phyloP scores from a whole-genome alignment of 352 stramenopile genomes.

The Pythium dissotocum region DNA sequence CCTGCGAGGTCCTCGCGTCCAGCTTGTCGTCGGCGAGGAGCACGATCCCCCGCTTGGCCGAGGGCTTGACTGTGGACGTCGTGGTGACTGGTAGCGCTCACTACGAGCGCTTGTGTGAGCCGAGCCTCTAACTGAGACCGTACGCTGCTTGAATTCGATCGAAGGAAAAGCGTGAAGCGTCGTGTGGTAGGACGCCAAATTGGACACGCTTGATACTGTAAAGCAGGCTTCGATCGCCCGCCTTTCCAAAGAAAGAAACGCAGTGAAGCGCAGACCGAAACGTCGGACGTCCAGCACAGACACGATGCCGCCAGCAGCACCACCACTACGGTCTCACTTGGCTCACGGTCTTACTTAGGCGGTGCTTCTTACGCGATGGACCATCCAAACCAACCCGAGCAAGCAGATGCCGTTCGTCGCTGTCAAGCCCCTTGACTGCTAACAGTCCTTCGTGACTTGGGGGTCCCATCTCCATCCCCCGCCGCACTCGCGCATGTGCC shows the following conservation, averaged over 20 bases:
- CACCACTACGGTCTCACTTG: too few relatives aligned
- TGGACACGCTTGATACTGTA: background rate
- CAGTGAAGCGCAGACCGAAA: background rate
- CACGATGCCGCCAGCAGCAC: too few relatives aligned
- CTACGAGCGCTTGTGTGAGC: too few relatives aligned
- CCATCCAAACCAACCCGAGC: background rate
- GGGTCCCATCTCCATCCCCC: too few relatives aligned
- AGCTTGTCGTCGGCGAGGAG: background rate
- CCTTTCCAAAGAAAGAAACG: conserved; percentile 1
- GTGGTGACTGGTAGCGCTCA: background rate
- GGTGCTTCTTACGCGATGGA: background rate
- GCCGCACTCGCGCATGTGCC: too few relatives aligned
- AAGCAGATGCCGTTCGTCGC: background rate
- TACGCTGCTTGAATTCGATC: background rate
- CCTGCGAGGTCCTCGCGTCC: conserved; percentile 5
- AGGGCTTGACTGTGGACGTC: background rate
- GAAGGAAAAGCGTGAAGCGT: background rate
- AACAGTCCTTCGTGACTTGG: too few relatives aligned
- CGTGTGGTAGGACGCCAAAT: background rate
- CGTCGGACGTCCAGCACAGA: too few relatives aligned
- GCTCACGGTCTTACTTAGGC: background rate
- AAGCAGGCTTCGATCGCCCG: background rate
- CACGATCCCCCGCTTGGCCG: background rate
- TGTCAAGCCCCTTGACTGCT: background rate
- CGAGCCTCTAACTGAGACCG: too few relatives aligned